Evolutionary conservation across 2,329 filamentous ascomycete genomes (phyloP), one percentile per base, ranked within the genome.

Genomic region (Fusarium begoniae): DNA sequence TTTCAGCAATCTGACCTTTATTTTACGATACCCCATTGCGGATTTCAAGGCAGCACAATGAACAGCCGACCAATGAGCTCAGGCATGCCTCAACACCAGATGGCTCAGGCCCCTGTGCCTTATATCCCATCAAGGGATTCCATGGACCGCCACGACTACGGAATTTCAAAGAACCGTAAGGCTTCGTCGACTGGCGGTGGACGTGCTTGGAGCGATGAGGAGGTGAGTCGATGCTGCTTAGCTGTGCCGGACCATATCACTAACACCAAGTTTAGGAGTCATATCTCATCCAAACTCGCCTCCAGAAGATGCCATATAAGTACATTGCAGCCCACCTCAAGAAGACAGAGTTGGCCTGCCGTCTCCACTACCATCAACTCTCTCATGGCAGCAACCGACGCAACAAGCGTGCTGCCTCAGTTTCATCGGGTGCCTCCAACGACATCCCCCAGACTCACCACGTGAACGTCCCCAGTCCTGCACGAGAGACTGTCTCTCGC

Each of bases 231-330:
- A 60, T 37, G 28, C 28, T 43, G 30, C 11, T 41, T 35, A 59
- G 26, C 41, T 38, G 9, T 51, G 37, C 45, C 35, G 61, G 48
- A 44, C 45, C 24, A 62, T 12, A 53, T 51, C 24, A 53, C 73
- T 79, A 76, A 75, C 66, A 59, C 30, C 40, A 61, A 51, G 12
- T 59, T 9, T 73, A 96, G 93, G 94, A 96, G 84, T 89, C 91
- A 66, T 96, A 96, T 82, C 91, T 96, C 62, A 88, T 96, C 70
- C 93, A 95, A 83, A 95, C 93, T 69, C 92, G 94, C 66, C 89
- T 94, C 79, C 93, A 95, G 79, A 96, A 96, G 84, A 94, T 96
- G 91, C 94, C 94, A 2, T 96, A 96, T 84, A 96, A 96, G 87
- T 93, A 96, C 81, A 96, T 96, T 80, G 94, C 94, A 66, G 90